These are phyloP conservation scores for sorghum (Sorghum bicolor) DNA, from an alignment of 176 grass and related monocot genomes.

Conservation along the genomic window Sorghum_bicolor_NCBIv3 NC_012870.2:65226001-65226500, in stretches of 20 bases:
- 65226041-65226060: background rate
- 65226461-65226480: background rate
- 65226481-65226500: background rate
- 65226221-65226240: background rate
- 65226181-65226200: background rate
- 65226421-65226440: background rate
- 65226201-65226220: background rate
- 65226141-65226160: background rate
- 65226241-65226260: background rate
- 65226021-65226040: background rate
- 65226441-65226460: slow-evolving; percentile 8
- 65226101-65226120: background rate
- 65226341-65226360: background rate
- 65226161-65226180: background rate
- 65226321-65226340: background rate
- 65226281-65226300: background rate
- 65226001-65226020: background rate
- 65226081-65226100: background rate
- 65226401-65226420: slow-evolving; percentile 18
- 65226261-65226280: background rate
- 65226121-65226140: background rate
- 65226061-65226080: background rate
- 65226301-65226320: no score
- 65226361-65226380: background rate
- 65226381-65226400: slow-evolving; percentile 2